phyloP scores from a whole-genome alignment of 2,329 filamentous ascomycete genomes.

The Aureobasidium subglaciale region DNA sequence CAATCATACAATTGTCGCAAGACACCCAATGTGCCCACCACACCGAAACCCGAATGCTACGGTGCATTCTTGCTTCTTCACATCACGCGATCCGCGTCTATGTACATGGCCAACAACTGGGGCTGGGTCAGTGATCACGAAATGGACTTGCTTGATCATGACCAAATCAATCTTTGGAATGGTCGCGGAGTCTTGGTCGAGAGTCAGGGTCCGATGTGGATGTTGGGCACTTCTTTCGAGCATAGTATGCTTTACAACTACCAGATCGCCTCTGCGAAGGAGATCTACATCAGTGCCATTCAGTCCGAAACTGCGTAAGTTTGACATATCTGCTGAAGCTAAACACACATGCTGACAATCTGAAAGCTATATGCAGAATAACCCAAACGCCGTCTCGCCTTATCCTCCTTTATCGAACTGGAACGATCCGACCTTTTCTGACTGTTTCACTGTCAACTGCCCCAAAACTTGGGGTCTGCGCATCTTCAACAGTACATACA shows the following conservation, averaged over 20 bases:
- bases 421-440: conserved; percentile 62
- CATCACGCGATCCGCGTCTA: conserved; percentile 48
- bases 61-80: conserved; percentile 55
- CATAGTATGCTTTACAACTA: conserved; percentile 67
- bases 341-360: neutral
- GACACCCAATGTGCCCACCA: conserved; percentile 50
- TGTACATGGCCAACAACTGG: conserved; percentile 87
- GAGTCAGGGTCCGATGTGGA: conserved; percentile 35
- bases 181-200: conserved; percentile 76
- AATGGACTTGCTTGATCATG: conserved; percentile 65
- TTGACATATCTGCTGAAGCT: neutral
- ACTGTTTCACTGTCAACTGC: conserved; percentile 49
- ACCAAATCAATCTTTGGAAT: conserved; percentile 76
- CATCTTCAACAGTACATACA: conserved; percentile 57
- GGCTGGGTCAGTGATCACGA: conserved; percentile 91
- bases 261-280: conserved; percentile 67
- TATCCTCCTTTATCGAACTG: conserved; percentile 54
- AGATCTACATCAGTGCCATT: conserved; percentile 75
- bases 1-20: conserved; percentile 73
- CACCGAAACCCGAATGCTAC: conserved; percentile 57
- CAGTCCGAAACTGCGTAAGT: conserved; percentile 81
- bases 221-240: conserved; percentile 62
- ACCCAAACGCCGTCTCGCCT: conserved; percentile 63
- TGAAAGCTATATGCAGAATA: conserved; percentile 62
- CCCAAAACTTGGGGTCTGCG: conserved; percentile 73